Evolutionary conservation across 1,284 basidiomycete genomes (phyloP).

Genomic region (Vanrija sp.): DNA sequence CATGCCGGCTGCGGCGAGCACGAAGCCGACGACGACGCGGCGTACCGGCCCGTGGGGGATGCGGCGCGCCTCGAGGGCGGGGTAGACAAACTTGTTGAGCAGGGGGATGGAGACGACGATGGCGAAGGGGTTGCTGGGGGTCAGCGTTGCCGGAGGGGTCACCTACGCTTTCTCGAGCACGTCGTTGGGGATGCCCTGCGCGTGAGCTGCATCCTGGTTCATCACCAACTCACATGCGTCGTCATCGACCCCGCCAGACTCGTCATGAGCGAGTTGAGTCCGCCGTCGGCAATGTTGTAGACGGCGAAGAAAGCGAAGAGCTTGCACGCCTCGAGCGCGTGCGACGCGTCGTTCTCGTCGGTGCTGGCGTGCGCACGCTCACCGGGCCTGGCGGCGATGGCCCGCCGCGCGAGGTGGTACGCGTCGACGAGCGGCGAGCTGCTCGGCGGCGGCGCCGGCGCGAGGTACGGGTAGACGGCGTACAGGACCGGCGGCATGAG

Average conservation of each 20-base stretch:
- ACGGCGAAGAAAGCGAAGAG: conserved; percentile 21
- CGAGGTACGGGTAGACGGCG: conserved; percentile 10
- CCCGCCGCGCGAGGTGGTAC: background rate
- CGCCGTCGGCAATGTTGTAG: conserved; percentile 22
- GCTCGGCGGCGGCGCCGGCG: conserved; percentile 8
- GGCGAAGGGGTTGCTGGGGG: conserved; percentile 22
- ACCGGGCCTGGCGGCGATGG: background rate
- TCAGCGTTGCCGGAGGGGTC: background rate
- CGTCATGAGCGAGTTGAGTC: conserved; percentile 20
- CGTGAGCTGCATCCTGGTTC: background rate
- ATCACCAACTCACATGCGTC: conserved; percentile 17
- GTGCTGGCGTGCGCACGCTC: background rate
- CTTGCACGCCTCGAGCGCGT: conserved; percentile 9
- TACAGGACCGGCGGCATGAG: conserved; percentile 22
- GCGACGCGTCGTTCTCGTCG: background rate
- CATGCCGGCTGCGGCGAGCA: conserved; percentile 18
- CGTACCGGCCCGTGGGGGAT: conserved; percentile 20
- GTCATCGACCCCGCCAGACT: conserved; percentile 27
- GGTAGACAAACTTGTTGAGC: conserved; percentile 17
- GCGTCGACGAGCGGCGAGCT: conserved; percentile 12
- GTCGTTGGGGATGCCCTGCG: conserved; percentile 27
- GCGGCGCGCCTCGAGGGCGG: conserved; percentile 3
- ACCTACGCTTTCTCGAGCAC: conserved; percentile 26
- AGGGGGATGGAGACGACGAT: conserved; percentile 23
- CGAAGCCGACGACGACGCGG: conserved; percentile 19